Evolutionary conservation across 1,139 yeast species (phyloP).

Genomic region (Sugiyamaella grinbergsii): DNA sequence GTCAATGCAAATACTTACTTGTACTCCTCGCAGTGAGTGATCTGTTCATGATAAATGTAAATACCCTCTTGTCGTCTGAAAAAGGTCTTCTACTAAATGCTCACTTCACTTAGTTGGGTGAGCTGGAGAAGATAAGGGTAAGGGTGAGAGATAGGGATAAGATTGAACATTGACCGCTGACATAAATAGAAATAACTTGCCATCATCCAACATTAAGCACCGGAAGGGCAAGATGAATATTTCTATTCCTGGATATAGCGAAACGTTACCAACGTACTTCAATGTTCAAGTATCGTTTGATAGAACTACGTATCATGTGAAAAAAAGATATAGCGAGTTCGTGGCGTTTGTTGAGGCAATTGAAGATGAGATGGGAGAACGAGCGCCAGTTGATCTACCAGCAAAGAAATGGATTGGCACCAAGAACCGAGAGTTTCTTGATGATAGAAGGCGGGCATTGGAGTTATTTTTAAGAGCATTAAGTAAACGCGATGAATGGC

Average conservation of each 20-base stretch:
- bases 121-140: background rate
- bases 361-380: constrained; percentile 48
- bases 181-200: background rate
- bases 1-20: too few relatives aligned
- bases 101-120: too few relatives aligned
- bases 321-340: constrained; percentile 58
- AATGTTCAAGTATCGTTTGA: constrained; percentile 42
- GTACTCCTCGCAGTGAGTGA: too few relatives aligned
- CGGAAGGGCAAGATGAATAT: constrained; percentile 31
- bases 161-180: background rate
- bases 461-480: constrained; percentile 41
- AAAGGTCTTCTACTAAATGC: too few relatives aligned
- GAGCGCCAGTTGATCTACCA: constrained; percentile 54
- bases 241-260: constrained; percentile 39
- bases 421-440: constrained; percentile 36
- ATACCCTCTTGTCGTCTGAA: too few relatives aligned
- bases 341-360: constrained; percentile 49
- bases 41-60: too few relatives aligned
- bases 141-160: background rate
- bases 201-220: background rate
- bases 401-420: constrained; percentile 43
- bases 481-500: constrained; percentile 41
- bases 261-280: constrained; percentile 44
- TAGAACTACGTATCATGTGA: constrained; percentile 39
- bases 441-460: constrained; percentile 40